Evolutionary conservation across 2,329 filamentous ascomycete species (phyloP), one percentile per base, ranked within the genome.

Genomic region (Pestalotiopsis sp.): DNA sequence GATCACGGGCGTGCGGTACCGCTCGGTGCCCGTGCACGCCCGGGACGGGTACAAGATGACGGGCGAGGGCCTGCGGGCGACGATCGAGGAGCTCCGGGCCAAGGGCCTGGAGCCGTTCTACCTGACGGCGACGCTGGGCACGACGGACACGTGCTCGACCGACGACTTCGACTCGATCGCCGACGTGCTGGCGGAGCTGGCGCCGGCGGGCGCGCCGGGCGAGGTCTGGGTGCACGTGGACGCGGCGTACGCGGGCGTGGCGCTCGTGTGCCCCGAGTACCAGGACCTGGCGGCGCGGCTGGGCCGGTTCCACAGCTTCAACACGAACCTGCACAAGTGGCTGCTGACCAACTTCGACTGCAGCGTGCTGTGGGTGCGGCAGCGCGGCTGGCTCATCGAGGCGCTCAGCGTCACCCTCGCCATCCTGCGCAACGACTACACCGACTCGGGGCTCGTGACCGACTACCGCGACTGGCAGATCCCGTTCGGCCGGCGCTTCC

Each of bases 381-480:
- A 91, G 75, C 88, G 95, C 17, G 83, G 85, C 67, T 90, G 94
- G 81, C 87, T 98, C n/a, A 93, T 92, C 58, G 87, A 91, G 70
- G 92, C 94, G 0, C 87, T 97, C 57, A 91, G 89, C 76, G 92
- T 96, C 77, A 91, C 91, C 17, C 93, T 93, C 0, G 87, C 91
- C 4, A 98, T 97, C 82, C 88, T 98, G 36, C 81, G 90, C 71
- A 98, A 98, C 81, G 83, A 89, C 3, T 94, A 91, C 82, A 93
- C 92, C 3, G 93, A 96, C 74, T 88, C 87, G 49, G 94, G 94
- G 0, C 86, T 95, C 1, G 95, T 98, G 1, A 97, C 94, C 27
- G 95, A 98, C 81, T 98, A 97, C 83, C 90, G 95, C 61, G 95
- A 98, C 84, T 98, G 95, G 95, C 94, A 97, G 82, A 97, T 98